Evolutionary conservation across 1,284 basidiomycete species (phyloP).

Genomic region (Melampsora occidentalis): DNA sequence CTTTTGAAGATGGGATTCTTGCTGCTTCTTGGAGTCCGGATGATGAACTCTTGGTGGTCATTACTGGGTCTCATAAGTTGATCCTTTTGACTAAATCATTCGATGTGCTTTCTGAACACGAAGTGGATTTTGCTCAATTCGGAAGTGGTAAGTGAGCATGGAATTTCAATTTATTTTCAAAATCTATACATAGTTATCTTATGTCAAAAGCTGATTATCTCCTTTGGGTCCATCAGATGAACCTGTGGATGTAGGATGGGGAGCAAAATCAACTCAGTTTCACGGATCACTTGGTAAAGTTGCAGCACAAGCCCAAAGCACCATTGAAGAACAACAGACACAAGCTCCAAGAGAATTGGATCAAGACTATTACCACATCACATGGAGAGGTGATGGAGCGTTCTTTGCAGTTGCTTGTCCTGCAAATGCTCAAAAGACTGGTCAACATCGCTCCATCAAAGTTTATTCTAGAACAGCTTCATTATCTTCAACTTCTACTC

Average conservation of each 20-base stretch:
- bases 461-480: constrained; percentile 75
- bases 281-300: constrained; percentile 91
- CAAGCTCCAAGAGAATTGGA: constrained; percentile 47
- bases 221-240: constrained; percentile 20
- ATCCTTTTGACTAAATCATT: constrained; percentile 52
- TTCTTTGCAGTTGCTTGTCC: constrained; percentile 78
- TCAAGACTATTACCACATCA: constrained; percentile 64
- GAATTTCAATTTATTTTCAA: not conserved
- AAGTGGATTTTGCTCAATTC: constrained; percentile 50
- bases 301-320: constrained; percentile 63
- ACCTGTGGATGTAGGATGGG: constrained; percentile 65
- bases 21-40: constrained; percentile 53
- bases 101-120: constrained; percentile 50
- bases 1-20: constrained; percentile 52
- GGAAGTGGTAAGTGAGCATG: constrained; percentile 48
- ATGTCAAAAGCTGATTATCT: not conserved
- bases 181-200: not conserved
- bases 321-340: constrained; percentile 51
- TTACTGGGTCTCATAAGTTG: constrained; percentile 49
- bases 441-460: constrained; percentile 63
- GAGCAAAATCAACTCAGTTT: constrained; percentile 94
- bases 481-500: constrained; percentile 81
- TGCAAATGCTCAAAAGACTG: not conserved
- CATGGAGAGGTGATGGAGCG: constrained; percentile 88
- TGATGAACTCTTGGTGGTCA: constrained; percentile 52